A percentile compares a stretch with the other conserved stretches of the same genome.
Conservation (phyloP, 2,329 filamentous ascomycete species). For the Talaromyces sp. region DNA sequence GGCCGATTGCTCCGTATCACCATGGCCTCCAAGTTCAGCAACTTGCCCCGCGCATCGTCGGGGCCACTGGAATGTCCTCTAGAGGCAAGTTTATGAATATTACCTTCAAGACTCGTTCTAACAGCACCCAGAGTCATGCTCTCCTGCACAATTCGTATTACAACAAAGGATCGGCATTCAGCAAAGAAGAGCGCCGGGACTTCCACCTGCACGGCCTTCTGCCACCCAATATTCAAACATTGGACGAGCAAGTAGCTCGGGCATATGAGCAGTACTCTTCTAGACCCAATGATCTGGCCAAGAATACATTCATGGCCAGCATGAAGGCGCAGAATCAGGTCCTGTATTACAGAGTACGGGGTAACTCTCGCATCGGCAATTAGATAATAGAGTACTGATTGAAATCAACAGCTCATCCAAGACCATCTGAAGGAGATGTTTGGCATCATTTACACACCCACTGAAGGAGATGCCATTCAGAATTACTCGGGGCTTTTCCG, state of each 20-base stretch:
- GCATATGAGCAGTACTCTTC: constrained; percentile 75
- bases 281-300: constrained; percentile 60
- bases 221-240: constrained; percentile 64
- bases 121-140: constrained; percentile 37
- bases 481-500: constrained; percentile 76
- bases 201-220: constrained; percentile 71
- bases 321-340: constrained; percentile 83
- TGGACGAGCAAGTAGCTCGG: constrained; percentile 69
- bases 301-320: constrained; percentile 83
- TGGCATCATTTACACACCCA: constrained; percentile 83
- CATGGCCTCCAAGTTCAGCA: constrained; percentile 20
- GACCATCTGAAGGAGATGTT: constrained; percentile 84
- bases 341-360: constrained; percentile 64
- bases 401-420: constrained; percentile 56
- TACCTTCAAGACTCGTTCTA: background rate
- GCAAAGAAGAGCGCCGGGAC: constrained; percentile 57
- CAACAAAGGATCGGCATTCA: constrained; percentile 81
- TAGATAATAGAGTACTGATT: background rate
- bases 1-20: background rate
- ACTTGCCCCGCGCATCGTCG: constrained; percentile 25
- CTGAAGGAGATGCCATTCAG: constrained; percentile 81
- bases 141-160: constrained; percentile 62
- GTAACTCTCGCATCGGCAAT: background rate
- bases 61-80: constrained; percentile 25
- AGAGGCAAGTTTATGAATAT: constrained; percentile 14